A percentile compares a stretch with the other conserved stretches of the same genome.
Evolutionary conservation across 257 asterid species (phyloP).

Genomic region (Ilex asprella): DNA sequence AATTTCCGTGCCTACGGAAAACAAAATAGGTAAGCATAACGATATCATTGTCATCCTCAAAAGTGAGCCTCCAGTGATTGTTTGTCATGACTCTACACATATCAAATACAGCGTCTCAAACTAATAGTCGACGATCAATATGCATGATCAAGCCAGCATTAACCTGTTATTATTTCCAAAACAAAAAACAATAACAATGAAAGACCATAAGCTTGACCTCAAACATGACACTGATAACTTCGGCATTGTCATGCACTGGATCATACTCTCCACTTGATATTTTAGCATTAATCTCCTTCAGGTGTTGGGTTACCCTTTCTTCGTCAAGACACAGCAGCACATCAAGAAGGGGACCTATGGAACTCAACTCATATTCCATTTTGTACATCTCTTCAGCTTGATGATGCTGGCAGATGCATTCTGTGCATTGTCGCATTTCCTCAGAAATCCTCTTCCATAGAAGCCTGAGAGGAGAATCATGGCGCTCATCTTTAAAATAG

Average conservation of each 20-base stretch:
- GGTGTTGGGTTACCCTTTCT: slow-evolving; percentile 66
- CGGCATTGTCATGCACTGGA: slow-evolving; percentile 40
- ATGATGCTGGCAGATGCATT: slow-evolving; percentile 87
- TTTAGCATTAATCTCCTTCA: slow-evolving; percentile 67
- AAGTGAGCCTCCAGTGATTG: too few relatives aligned
- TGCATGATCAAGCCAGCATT: too few relatives aligned
- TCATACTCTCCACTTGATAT: slow-evolving; percentile 54
- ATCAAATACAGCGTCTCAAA: too few relatives aligned
- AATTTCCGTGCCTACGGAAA: too few relatives aligned
- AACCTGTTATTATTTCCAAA: too few relatives aligned
- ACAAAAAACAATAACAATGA: background rate
- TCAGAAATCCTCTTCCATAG: slow-evolving; percentile 57
- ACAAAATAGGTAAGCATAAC: too few relatives aligned
- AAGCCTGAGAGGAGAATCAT: slow-evolving; percentile 77
- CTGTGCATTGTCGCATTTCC: slow-evolving; percentile 74
- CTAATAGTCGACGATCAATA: too few relatives aligned
- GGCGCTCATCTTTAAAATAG: slow-evolving; percentile 57
- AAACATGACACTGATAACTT: slow-evolving; percentile 81
- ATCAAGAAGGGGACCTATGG: slow-evolving; percentile 75
- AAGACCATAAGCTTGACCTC: slow-evolving; percentile 42
- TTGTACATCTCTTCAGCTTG: slow-evolving; percentile 77
- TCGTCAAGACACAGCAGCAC: slow-evolving; percentile 76
- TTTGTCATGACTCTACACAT: too few relatives aligned
- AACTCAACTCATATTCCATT: slow-evolving; percentile 61
- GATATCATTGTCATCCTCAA: too few relatives aligned